Evolutionary conservation across 2,329 filamentous ascomycete species (phyloP).

Genomic region (Aspergillus tubingensis): DNA sequence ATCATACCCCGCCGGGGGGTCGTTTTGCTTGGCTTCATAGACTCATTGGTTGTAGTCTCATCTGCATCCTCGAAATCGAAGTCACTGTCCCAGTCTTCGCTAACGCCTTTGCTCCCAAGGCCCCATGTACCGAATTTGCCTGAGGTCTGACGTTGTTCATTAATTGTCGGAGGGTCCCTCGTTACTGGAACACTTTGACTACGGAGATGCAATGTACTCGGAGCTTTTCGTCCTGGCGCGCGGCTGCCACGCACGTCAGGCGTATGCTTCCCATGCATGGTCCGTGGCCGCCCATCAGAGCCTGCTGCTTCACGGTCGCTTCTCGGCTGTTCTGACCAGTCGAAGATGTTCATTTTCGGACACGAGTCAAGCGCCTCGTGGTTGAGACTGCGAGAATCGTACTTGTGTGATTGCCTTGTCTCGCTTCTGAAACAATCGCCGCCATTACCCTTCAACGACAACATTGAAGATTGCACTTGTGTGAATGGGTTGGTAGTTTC

Average conservation of each 20-base stretch:
- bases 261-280: conserved; percentile 65
- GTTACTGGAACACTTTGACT: conserved; percentile 67
- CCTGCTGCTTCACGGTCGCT: conserved; percentile 55
- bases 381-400: conserved; percentile 16
- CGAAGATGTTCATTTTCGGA: conserved; percentile 60
- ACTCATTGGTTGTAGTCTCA: conserved; percentile 48
- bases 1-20: conserved; percentile 39
- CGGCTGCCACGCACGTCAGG: conserved; percentile 59
- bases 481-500: conserved; percentile 19
- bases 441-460: conserved; percentile 13
- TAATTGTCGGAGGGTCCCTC: conserved; percentile 52
- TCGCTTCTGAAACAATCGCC: conserved; percentile 2
- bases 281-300: conserved; percentile 59
- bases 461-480: conserved; percentile 7
- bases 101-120: conserved; percentile 66
- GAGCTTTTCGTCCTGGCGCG: conserved; percentile 57
- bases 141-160: conserved; percentile 53
- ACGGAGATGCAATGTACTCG: conserved; percentile 62
- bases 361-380: conserved; percentile 39
- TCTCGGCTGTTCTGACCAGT: conserved; percentile 64
- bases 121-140: conserved; percentile 67
- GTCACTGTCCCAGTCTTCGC: conserved; percentile 69
- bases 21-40: conserved; percentile 30
- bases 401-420: conserved; percentile 11
- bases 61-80: conserved; percentile 64